Percentiles rank a stretch among this genome's conserved stretches.
phyloP scores from a whole-genome alignment of 164 flowering plant genomes.

The Euptelea pleiosperma region DNA sequence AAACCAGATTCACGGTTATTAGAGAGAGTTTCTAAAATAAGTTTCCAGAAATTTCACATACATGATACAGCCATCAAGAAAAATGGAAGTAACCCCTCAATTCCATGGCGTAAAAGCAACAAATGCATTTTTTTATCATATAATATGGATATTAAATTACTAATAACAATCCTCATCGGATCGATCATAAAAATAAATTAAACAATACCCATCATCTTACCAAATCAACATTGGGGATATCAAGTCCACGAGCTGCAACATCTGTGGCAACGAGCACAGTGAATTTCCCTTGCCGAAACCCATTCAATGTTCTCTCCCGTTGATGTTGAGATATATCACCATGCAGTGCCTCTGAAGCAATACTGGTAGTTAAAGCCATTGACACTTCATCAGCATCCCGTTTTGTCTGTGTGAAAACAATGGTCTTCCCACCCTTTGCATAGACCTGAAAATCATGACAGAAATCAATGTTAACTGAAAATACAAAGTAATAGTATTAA shows the following conservation, averaged over 20 bases:
- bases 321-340: slow-evolving; percentile 99
- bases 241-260: slow-evolving; percentile 99
- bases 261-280: slow-evolving; percentile 99
- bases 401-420: slow-evolving; percentile 95
- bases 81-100: too few species aligned
- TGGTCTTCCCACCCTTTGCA: slow-evolving; percentile 98
- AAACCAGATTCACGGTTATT: too few species aligned
- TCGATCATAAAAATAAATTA: too few species aligned
- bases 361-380: slow-evolving; percentile 65
- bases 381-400: slow-evolving; percentile 99
- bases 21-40: too few species aligned
- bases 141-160: too few species aligned
- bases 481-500: too few species aligned
- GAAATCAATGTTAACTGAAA: background rate
- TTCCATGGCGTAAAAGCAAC: too few species aligned
- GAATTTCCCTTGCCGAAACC: slow-evolving; percentile 90
- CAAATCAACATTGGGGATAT: slow-evolving; percentile 95
- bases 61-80: too few species aligned
- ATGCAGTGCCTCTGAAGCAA: slow-evolving; percentile 93
- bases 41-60: too few species aligned
- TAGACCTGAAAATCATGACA: slow-evolving; percentile 61
- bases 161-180: too few species aligned
- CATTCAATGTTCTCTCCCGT: slow-evolving; percentile 90
- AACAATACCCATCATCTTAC: slow-evolving; percentile 41
- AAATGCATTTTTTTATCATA: too few species aligned